These are phyloP conservation scores for Vaccinium darrowii DNA, from an alignment of 148 eudicot species.

Conservation along the genomic window DNA sequence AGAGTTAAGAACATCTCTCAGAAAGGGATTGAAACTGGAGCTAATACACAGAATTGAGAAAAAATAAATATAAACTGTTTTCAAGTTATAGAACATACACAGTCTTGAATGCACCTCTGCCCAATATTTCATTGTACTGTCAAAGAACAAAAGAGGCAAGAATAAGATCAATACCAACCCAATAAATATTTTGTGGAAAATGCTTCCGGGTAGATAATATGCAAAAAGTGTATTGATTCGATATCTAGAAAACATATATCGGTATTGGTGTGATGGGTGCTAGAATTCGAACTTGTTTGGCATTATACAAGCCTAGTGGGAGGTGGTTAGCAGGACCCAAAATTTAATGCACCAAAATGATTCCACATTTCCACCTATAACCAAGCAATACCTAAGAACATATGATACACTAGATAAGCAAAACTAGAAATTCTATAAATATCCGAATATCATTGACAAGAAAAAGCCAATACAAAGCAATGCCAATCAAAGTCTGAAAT, in stretches of 20 bases:
- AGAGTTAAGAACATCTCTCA: not conserved
- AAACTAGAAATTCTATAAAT: not conserved
- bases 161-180: not conserved
- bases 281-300: too few species aligned
- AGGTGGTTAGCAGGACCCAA: too few species aligned
- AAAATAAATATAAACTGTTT: constrained; percentile 17
- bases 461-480: not conserved
- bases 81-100: constrained; percentile 51
- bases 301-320: too few species aligned
- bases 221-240: too few species aligned
- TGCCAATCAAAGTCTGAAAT: not conserved
- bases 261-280: too few species aligned
- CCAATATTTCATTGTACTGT: constrained; percentile 79
- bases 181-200: not conserved
- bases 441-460: not conserved
- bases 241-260: too few species aligned
- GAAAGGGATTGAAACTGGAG: not conserved
- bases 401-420: not conserved
- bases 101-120: constrained; percentile 90
- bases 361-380: not conserved
- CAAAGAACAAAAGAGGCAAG: constrained; percentile 19
- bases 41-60: not conserved
- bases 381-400: not conserved
- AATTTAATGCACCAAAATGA: not conserved
- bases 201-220: too few species aligned